Conservation (phyloP, 1,284 basidiomycete species). For the Ustilago sp. region DNA sequence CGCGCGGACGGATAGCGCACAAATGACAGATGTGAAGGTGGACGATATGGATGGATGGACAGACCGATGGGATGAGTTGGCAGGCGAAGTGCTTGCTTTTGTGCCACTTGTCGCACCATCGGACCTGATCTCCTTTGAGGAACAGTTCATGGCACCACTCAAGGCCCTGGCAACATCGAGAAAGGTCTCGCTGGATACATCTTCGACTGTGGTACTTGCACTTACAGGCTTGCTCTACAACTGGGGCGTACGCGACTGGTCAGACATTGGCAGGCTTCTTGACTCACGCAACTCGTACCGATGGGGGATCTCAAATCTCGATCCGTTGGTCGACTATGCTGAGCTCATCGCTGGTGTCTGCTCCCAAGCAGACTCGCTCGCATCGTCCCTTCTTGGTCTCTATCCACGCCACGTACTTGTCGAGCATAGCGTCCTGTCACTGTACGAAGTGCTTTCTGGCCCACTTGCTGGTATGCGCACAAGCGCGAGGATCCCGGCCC, state of each 20-base stretch:
- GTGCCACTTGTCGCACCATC: conserved; percentile 40
- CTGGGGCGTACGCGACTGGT: conserved; percentile 42
- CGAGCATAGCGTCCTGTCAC: conserved; percentile 36
- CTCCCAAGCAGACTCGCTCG: conserved; percentile 21
- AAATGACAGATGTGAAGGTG: neutral
- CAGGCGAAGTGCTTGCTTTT: conserved; percentile 34
- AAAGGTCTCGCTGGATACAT: conserved; percentile 30
- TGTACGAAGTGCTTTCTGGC: conserved; percentile 38
- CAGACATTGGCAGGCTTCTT: conserved; percentile 25
- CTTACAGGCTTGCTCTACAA: conserved; percentile 26
- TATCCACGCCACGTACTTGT: conserved; percentile 33
- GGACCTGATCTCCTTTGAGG: conserved; percentile 23
- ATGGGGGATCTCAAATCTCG: conserved; percentile 44
- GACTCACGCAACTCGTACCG: conserved; percentile 32
- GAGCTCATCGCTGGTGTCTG: conserved; percentile 27
- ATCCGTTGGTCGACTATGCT: conserved; percentile 32
- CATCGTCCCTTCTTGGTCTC: conserved; percentile 23
- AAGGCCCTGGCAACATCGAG: conserved; percentile 25
- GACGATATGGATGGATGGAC: conserved; percentile 30
- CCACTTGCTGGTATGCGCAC: conserved; percentile 28
- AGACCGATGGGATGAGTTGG: conserved; percentile 33
- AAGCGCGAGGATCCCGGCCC: conserved; percentile 13
- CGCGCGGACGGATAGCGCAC: conserved; percentile 3
- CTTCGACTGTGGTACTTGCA: conserved; percentile 28
- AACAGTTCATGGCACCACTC: conserved; percentile 31